A percentile compares a stretch with the other conserved stretches of the same genome.
These are phyloP conservation scores for Berberis vulgaris DNA, from an alignment of 164 flowering plant genomes.

Conservation along the genomic window DNA sequence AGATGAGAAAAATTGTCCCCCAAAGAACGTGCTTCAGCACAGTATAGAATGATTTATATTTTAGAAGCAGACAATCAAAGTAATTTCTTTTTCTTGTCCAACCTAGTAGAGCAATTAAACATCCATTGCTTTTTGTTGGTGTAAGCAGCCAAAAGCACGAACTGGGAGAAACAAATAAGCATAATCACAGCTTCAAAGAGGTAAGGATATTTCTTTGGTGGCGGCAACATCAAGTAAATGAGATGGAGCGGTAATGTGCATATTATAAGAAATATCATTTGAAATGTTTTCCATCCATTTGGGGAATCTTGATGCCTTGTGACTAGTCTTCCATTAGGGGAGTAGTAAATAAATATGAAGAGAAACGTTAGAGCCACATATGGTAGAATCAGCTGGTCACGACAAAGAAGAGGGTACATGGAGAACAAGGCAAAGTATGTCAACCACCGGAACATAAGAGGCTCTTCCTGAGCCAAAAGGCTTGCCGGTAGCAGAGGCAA, in stretches of 20 bases:
- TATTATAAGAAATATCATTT: conserved; percentile 18
- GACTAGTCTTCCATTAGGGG: conserved; percentile 28
- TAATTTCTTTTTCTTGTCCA: not conserved
- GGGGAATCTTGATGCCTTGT: conserved; percentile 5
- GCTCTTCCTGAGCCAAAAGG: conserved; percentile 68
- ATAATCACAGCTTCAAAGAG: conserved; percentile 17
- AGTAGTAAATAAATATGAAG: conserved; percentile 37
- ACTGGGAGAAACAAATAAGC: not conserved
- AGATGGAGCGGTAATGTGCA: conserved; percentile 54
- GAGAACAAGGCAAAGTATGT: conserved; percentile 61
- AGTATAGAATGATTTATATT: too few species aligned
- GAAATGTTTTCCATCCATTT: conserved; percentile 10
- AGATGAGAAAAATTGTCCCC: too few species aligned
- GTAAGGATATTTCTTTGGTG: conserved; percentile 74
- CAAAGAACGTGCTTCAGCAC: too few species aligned
- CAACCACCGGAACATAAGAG: conserved; percentile 49
- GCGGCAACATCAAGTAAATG: conserved; percentile 42
- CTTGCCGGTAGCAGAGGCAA: conserved; percentile 90
- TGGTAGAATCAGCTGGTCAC: conserved; percentile 65
- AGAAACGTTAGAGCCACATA: conserved; percentile 49
- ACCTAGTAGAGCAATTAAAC: not conserved
- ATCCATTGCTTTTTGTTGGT: conserved; percentile 1
- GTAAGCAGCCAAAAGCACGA: not conserved
- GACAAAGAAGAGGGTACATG: conserved; percentile 80
- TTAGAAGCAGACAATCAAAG: not conserved